These are phyloP conservation scores for Gracilaria domingensis DNA, from an alignment of 23 red algal species.

Conservation along the genomic window DNA sequence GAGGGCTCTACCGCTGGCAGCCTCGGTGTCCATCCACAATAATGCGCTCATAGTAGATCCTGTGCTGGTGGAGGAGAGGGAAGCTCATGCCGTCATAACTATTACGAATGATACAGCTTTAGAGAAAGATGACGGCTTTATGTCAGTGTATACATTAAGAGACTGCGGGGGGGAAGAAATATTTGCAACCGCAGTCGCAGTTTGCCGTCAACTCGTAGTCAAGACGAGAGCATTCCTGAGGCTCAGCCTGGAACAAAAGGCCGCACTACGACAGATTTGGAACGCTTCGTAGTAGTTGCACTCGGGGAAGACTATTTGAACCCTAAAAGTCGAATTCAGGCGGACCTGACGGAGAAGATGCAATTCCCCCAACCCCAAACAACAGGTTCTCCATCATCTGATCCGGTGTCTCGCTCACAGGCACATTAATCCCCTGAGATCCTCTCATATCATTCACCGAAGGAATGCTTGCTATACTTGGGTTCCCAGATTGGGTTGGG, in stretches of 20 bases:
- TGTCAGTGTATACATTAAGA: conserved; percentile 69
- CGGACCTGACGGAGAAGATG: conserved; percentile 35
- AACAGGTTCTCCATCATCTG: conserved; percentile 43
- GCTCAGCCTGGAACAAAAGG: conserved; percentile 48
- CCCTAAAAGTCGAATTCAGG: conserved; percentile 37
- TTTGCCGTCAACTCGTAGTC: conserved; percentile 68
- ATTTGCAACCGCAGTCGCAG: conserved; percentile 63
- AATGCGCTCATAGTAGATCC: conserved; percentile 61
- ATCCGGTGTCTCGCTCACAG: conserved; percentile 20
- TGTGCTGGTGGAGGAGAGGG: conserved; percentile 53
- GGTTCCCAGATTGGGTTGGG: conserved; percentile 15
- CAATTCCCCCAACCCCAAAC: conserved; percentile 33
- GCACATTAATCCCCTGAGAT: conserved; percentile 14
- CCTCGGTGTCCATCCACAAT: conserved; percentile 42
- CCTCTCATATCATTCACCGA: conserved; percentile 27
- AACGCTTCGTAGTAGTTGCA: conserved; percentile 34
- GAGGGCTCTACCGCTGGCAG: conserved; percentile 65
- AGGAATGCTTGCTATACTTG: background rate
- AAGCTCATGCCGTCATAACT: conserved; percentile 47
- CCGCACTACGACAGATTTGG: conserved; percentile 33
- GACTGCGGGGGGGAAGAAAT: conserved; percentile 62
- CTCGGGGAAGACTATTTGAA: background rate
- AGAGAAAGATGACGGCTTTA: conserved; percentile 68
- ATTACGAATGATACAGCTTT: conserved; percentile 51
- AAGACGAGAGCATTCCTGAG: conserved; percentile 60